Conservation (phyloP, 2,329 filamentous ascomycete species). For the Cladosporium austrohemisphaericum region DNA sequence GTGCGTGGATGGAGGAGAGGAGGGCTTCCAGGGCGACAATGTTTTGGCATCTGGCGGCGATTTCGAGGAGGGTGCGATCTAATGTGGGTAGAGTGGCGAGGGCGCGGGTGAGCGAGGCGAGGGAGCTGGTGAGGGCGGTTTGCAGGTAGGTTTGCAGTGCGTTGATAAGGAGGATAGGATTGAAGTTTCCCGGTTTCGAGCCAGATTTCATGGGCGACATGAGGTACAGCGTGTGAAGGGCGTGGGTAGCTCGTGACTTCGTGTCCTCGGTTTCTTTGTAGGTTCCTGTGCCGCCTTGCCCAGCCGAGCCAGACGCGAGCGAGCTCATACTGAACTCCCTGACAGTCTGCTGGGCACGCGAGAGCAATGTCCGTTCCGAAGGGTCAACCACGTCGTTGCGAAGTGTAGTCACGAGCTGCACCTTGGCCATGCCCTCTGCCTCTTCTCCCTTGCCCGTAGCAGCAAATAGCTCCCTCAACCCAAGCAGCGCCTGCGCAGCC, state of each 20-base stretch:
- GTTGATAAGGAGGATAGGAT: conserved; percentile 69
- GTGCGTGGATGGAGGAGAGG: conserved; percentile 64
- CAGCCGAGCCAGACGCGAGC: conserved; percentile 39
- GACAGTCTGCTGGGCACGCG: conserved; percentile 71
- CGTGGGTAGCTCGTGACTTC: conserved; percentile 68
- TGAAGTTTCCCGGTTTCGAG: conserved; percentile 48
- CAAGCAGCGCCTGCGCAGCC: conserved; percentile 74
- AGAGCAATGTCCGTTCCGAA: conserved; percentile 68
- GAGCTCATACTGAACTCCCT: conserved; percentile 76
- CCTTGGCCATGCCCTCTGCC: conserved; percentile 55
- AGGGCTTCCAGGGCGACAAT: conserved; percentile 82
- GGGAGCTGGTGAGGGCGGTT: conserved; percentile 72
- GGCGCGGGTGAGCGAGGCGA: conserved; percentile 69
- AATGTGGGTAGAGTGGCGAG: conserved; percentile 76
- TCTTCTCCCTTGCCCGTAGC: conserved; percentile 67
- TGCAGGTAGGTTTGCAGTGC: conserved; percentile 79
- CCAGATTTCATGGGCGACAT: conserved; percentile 60
- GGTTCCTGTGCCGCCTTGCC: conserved; percentile 42
- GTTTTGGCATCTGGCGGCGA: conserved; percentile 82
- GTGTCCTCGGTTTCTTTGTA: conserved; percentile 68
- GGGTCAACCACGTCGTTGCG: conserved; percentile 66
- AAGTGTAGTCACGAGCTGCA: conserved; percentile 69
- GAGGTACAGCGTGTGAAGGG: conserved; percentile 72
- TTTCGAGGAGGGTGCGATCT: conserved; percentile 76
- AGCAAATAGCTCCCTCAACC: conserved; percentile 68